Evolutionary conservation across 2,329 filamentous ascomycete genomes (phyloP).

Genomic region (Clonostachys rhizophaga): DNA sequence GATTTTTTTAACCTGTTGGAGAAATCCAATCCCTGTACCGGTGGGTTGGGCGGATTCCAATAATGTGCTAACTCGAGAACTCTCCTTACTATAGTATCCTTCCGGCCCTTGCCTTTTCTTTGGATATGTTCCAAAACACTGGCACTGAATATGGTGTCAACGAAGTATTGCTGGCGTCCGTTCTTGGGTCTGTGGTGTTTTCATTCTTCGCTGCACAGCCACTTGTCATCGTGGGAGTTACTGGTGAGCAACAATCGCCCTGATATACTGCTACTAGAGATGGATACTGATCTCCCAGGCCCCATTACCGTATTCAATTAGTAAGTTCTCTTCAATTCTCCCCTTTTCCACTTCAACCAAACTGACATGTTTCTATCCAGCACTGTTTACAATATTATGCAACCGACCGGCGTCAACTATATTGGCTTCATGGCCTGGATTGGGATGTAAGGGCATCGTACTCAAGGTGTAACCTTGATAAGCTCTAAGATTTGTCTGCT

Average conservation of each 20-base stretch:
- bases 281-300: slow-evolving; percentile 30
- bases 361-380: slow-evolving; percentile 19
- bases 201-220: slow-evolving; percentile 76
- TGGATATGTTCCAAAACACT: slow-evolving; percentile 92
- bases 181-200: slow-evolving; percentile 79
- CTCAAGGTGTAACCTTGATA: not conserved
- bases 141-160: slow-evolving; percentile 83
- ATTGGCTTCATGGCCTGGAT: slow-evolving; percentile 92
- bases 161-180: slow-evolving; percentile 82
- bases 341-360: not conserved
- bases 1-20: not conserved
- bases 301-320: slow-evolving; percentile 94
- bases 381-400: slow-evolving; percentile 86
- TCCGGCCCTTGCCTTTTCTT: slow-evolving; percentile 80
- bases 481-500: not conserved
- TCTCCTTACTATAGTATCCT: slow-evolving; percentile 57
- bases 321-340: slow-evolving; percentile 26
- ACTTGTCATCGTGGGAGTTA: slow-evolving; percentile 86
- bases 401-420: slow-evolving; percentile 72
- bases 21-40: not conserved
- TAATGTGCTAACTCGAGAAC: slow-evolving; percentile 4
- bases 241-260: slow-evolving; percentile 40
- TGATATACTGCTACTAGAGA: not conserved
- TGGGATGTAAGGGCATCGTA: slow-evolving; percentile 52
- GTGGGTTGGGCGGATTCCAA: slow-evolving; percentile 2